phyloP scores from a whole-genome alignment of 371 early-diverging fungal genomes.

The Mucor sp. region DNA sequence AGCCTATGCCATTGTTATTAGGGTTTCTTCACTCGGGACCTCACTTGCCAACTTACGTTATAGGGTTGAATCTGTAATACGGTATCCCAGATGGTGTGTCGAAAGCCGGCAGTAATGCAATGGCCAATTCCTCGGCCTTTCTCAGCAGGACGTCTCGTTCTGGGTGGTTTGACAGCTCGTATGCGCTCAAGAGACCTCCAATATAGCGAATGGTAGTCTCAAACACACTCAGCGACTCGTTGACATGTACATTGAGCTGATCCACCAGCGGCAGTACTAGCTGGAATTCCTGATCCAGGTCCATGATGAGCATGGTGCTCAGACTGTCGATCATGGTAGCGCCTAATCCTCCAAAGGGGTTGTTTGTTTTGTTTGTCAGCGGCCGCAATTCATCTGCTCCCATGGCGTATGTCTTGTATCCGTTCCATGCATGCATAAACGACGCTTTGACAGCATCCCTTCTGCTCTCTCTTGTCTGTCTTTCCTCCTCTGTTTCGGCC shows the following conservation, averaged over 20 bases:
- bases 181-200: constrained; percentile 84
- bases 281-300: constrained; percentile 70
- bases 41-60: constrained; percentile 25
- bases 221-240: constrained; percentile 69
- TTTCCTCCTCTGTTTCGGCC: not conserved
- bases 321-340: constrained; percentile 81
- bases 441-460: constrained; percentile 37
- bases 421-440: constrained; percentile 67
- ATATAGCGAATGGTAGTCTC: constrained; percentile 88
- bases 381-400: constrained; percentile 54
- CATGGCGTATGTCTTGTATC: constrained; percentile 62
- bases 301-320: constrained; percentile 82
- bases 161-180: constrained; percentile 59
- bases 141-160: constrained; percentile 25
- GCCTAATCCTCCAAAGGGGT: constrained; percentile 77
- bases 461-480: constrained; percentile 8
- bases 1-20: not conserved
- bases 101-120: constrained; percentile 58
- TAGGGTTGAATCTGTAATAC: constrained; percentile 39
- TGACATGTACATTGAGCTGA: constrained; percentile 39
- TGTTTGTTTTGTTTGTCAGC: constrained; percentile 32
- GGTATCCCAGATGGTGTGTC: constrained; percentile 62
- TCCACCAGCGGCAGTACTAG: constrained; percentile 61
- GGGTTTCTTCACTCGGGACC: no score
- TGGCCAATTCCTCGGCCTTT: constrained; percentile 57